Evolutionary conservation across 345 rosid genomes (phyloP), one percentile per base, ranked within the genome.

Genomic region (Gynandropsis gynandra): DNA sequence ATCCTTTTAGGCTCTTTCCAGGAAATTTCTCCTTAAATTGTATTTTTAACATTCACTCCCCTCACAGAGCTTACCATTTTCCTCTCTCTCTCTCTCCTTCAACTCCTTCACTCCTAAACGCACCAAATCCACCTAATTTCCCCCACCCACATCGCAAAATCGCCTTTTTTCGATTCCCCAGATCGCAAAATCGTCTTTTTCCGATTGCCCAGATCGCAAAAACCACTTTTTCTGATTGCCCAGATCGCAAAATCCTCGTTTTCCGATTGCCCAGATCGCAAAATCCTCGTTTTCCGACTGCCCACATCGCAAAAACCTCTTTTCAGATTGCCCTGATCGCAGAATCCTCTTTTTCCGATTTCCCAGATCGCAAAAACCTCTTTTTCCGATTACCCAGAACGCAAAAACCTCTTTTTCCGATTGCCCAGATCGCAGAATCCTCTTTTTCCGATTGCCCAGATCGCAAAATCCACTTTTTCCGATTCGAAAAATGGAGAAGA

Each of bases 401-500:
- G 36, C 18, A 9, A 4, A 42, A 3, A 17, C 16, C 12, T 17
- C 11, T n/a, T 4, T 9, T 19, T 47, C 31, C 11, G 6, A 33
- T 27, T 42, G 31, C 68, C 58, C 70, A 45, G 33, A 43, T 64
- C 24, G 21, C 16, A 37, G 29, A 63, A 62, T 52, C 13, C 9
- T 9, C 9, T 15, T 9, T 50, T 34, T 18, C 53, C 7, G 4
- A 13, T 9, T 34, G 38, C 46, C 62, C 69, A 42, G 48, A 12
- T 47, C 29, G 36, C 18, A 9, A 3, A 42, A 6, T 32, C 16
- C 12, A n/a, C 8, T 9, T 4, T 9, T 32, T 45, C 31, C 8
- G 6, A 21, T 17, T 42, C 42, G 29, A 13, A 32, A 49, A 49
- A 85, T 93, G 99, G 97, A 83, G 63, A 82, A 72, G 50, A 79